Evolutionary conservation across 1,284 basidiomycete genomes (phyloP).

Genomic region (Acaromyces ingoldii): DNA sequence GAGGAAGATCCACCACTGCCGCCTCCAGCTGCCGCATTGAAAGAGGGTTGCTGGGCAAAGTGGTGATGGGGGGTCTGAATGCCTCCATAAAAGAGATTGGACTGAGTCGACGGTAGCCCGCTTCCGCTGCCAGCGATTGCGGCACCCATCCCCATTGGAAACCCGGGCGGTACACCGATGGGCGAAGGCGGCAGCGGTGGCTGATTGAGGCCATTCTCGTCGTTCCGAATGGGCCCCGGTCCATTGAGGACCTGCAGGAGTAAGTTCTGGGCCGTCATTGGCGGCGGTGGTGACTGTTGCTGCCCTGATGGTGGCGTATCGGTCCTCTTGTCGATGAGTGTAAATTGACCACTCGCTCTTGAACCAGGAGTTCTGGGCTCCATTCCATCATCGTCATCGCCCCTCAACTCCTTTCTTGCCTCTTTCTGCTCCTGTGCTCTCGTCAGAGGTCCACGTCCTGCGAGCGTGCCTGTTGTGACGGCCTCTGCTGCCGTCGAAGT

Average conservation of each 20-base stretch:
- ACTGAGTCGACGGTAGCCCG: neutral
- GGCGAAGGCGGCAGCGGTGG: neutral
- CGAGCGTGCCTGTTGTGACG: neutral
- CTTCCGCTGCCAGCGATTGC: neutral
- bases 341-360: too few relatives aligned
- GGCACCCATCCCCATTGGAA: neutral
- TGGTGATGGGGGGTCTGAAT: neutral
- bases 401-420: conserved; percentile 18
- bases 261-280: conserved; percentile 17
- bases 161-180: neutral
- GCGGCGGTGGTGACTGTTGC: neutral
- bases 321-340: conserved; percentile 4
- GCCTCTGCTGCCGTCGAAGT: neutral
- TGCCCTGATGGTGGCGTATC: neutral
- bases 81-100: conserved; percentile 1
- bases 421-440: neutral
- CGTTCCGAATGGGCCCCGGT: neutral
- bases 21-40: too few relatives aligned
- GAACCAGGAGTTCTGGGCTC: conserved; percentile 14
- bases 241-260: conserved; percentile 25
- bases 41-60: conserved; percentile 2
- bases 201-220: neutral
- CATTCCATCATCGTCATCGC: neutral
- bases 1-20: too few relatives aligned
- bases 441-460: neutral